Base-by-base conservation (phyloP, 805 yeast species). In the Candida insectalens region DNA sequence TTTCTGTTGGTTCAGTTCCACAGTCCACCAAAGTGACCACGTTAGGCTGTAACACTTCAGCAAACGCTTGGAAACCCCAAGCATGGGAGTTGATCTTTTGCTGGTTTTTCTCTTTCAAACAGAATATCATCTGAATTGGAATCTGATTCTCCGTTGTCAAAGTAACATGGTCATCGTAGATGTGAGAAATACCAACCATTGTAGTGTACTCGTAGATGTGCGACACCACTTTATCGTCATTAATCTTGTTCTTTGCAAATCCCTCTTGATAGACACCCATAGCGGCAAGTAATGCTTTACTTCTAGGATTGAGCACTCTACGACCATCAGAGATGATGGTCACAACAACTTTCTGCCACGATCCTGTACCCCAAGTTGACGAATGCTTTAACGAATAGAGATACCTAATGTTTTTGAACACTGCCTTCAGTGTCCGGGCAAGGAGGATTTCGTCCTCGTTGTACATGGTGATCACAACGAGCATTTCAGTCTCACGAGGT, bases 21-120 rank as follows among this genome's bases (percentile, higher is more conserved):
- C 95, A 95, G 59, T 92, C 97, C 34, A 92, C 62, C 35, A 89
- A 63, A 40, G 84, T 77, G 19, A 92, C 82, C 18, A 87, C 81
- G 33, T 76, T 77, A 3, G 98, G 97, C 34, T 81, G 68, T 35
- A 89, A 60, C 20, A 81, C 66, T 22, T 88, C 83, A 10, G 87
- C 83, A 62, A 89, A 84, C 2, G 95, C 94, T 56, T 89, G 92
- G 59, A 89, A 77, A 20, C 94, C 87, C 98, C 98, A 89, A 47
- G 96, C 71, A 59, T 89, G 98, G 3, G 96, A 85, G 57, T 89
- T 89, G 55, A 89, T 89, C 51, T 89, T 89, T 52, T 82, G 77
- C 44, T 81, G 76, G 55, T 89, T 89, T 50, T 77, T 75, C 50
- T 89, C 97, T 52, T 89, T 89, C 48, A 89, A 61, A 48, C 96